Conservation (phyloP, 179 eudicot genomes). For the Camellia oleifera region DNA sequence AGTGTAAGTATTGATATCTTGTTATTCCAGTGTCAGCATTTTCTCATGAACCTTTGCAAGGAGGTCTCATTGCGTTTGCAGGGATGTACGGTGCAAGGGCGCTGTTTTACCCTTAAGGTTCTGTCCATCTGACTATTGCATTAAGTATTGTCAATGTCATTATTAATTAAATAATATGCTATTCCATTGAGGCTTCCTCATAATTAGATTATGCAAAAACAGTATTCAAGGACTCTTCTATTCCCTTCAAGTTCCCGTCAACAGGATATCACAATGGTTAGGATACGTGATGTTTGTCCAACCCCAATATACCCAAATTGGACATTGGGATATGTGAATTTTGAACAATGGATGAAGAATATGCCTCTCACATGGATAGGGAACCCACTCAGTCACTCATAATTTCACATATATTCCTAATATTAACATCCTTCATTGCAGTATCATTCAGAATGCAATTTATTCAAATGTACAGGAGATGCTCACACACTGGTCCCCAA, state of each 20-base stretch:
- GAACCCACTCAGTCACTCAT: background rate
- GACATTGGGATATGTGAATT: background rate
- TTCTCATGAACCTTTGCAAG: conserved; percentile 75
- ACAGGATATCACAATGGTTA: background rate
- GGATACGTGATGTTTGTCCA: background rate
- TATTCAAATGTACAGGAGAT: background rate
- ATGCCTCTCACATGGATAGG: background rate
- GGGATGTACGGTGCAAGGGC: conserved; percentile 81
- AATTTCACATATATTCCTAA: background rate
- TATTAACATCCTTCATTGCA: background rate
- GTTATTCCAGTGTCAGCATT: conserved; percentile 57
- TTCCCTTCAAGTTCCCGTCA: background rate
- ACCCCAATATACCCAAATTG: background rate
- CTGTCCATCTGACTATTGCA: background rate
- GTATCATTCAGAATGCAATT: background rate
- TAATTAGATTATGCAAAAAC: background rate
- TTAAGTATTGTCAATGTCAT: background rate
- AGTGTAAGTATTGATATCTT: conserved; percentile 11
- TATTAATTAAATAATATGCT: background rate
- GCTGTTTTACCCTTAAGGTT: conserved; percentile 83
- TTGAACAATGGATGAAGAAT: background rate
- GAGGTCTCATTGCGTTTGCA: conserved; percentile 88
- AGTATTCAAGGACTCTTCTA: background rate
- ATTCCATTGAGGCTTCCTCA: background rate
- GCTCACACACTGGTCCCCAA: conserved; percentile 3